Base-by-base conservation (phyloP, 2,329 filamentous ascomycete species). In the Celoporthe dispersa region DNA sequence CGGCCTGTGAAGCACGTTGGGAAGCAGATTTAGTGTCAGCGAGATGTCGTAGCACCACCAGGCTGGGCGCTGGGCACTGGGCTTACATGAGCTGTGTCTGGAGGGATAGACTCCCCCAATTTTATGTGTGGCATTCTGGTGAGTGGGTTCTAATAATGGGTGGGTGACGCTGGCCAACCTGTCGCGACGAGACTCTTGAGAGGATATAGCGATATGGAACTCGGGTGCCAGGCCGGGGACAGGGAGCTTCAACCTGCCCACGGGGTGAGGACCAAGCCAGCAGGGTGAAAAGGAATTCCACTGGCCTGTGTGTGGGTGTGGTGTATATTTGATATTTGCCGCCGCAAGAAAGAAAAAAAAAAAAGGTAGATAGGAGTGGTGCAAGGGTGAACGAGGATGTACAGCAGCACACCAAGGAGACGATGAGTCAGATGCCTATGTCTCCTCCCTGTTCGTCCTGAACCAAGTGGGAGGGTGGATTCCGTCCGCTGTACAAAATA, bases 51-150 rank as follows among this genome's bases (percentile, higher is more conserved):
- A 33, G 35, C 51, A 11, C 35, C 57, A 12, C 60, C 61, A 2
- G n/a, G n/a, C n/a, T 31, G 68, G 16, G 55, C 7, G 70, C 33
- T 57, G 41, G 51, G 39, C 39, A 61, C 44, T 68, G 70, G n/a
- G 85, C 88, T 83, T 84, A 94, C 92, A 84, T 95, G 92, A 70
- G 91, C 88, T 69, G 92, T 94, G 78, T 94, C 90, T 53, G 90
- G 87, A 68, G 92, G 92, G 71, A 95, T 92, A 6, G 92, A 88
- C 76, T 92, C 90, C 75, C 92, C 92, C 51, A 92, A 76, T 31
- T 82, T 81, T 70, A 88, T 82, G 39, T 76, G 75, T n/a, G 83
- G 80, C 85, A 88, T 87, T 35, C 37, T 39, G 55, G 28, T 33
- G 6, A 31, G 33, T 3, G 22, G 11, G 25, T 35, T 16, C 25